Evolutionary conservation across 768 basidiomycete genomes (phyloP), one percentile per base, ranked within the genome.

Genomic region (Steccherinum ochraceum): DNA sequence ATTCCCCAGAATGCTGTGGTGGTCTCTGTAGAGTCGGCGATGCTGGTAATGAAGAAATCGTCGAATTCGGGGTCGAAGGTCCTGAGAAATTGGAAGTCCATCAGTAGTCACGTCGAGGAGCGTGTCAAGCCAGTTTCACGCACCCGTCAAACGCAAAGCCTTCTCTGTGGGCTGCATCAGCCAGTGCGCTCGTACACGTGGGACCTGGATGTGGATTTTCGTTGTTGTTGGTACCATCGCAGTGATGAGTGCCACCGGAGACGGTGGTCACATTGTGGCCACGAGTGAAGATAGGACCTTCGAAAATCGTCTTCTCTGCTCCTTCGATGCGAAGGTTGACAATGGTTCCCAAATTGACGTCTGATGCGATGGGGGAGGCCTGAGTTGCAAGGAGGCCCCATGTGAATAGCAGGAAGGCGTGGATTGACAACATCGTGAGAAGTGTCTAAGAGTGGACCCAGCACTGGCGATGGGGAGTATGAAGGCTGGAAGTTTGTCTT

Each of bases 171-270:
- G 71, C 12, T 10, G 72, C 75, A 58, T 73, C 71, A 42, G 69
- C 74, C 16, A 78, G 64, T 12, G 75, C 76, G 40, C 67, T 69
- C 5, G 69, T 75, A 45, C 66, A 67, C 0, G 74, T 75, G 10
- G 74, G 67, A 3, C 72, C 73, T 2, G 73, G 70, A 19, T 48
- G 46, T 4, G 58, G 60, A 44, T 74, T 68, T 0, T 52, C 56
- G 12, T 60, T 43, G 44, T 67, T 55, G 52, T 76, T 76, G 12
- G 72, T 73, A 10, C 75, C 75, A 57, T 76, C 71, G 59, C 75
- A 76, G 40, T 66, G 71, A 48, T 69, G 70, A 7, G 59, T 69
- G 3, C 68, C 72, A 3, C 71, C 72, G 2, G 65, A 67, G 7
- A 55, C 42, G 0, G 72, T 71, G 5, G 70, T 69, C 12, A 76